These are phyloP conservation scores for Pluteus cervinus DNA, from an alignment of 768 basidiomycete genomes.

Conservation along the genomic window DNA sequence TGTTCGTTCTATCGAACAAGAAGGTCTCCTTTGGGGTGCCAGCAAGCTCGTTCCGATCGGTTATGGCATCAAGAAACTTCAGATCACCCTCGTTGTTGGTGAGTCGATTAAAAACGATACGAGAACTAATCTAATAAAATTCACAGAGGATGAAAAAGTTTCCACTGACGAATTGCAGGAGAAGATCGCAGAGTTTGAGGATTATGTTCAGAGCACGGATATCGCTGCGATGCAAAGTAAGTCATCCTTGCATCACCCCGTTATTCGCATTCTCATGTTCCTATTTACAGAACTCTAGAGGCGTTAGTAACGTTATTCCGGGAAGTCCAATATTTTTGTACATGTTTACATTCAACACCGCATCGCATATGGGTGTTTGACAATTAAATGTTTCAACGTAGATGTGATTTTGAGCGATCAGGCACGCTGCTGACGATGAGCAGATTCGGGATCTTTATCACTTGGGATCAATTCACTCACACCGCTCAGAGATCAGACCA, in stretches of 20 bases:
- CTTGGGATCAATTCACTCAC: too few relatives aligned
- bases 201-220: constrained; percentile 88
- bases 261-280: constrained; percentile 2
- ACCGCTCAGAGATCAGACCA: too few relatives aligned
- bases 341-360: too few relatives aligned
- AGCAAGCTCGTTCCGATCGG: constrained; percentile 91
- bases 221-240: constrained; percentile 92
- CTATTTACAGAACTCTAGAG: too few relatives aligned
- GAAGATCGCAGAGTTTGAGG: constrained; percentile 77
- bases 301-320: too few relatives aligned
- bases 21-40: constrained; percentile 94
- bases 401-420: too few relatives aligned
- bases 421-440: too few relatives aligned
- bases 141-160: constrained; percentile 88
- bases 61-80: constrained; percentile 90
- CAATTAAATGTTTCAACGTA: too few relatives aligned
- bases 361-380: too few relatives aligned
- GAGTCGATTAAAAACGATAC: constrained; percentile 15
- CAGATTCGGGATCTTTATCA: too few relatives aligned
- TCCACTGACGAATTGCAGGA: constrained; percentile 94
- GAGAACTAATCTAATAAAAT: constrained; percentile 1
- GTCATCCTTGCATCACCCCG: too few relatives aligned
- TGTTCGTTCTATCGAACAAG: constrained; percentile 82
- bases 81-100: constrained; percentile 57
- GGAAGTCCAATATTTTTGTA: too few relatives aligned